Base-by-base conservation (phyloP, 495 filamentous ascomycete species). In the Neurospora sp. region DNA sequence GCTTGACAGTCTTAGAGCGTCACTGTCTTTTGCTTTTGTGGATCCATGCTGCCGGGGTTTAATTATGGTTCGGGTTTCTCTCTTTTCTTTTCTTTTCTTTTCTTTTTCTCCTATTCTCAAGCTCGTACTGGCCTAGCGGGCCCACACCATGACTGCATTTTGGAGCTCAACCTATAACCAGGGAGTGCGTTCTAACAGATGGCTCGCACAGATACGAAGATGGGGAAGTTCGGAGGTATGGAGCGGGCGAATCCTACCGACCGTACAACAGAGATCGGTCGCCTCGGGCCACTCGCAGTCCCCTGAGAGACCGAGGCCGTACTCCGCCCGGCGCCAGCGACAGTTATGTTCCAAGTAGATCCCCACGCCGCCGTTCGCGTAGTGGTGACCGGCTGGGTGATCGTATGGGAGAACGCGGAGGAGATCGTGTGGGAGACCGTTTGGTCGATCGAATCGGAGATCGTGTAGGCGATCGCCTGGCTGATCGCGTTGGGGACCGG, bases 221-320 rank as follows among this genome's bases (percentile, higher is more conserved):
- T 61, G 87, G 87, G 5, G 85, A 88, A 76, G 86, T 88, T 22
- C 82, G 85, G 48, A 82, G 82, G 72, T 86, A 87, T 75, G 87
- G 87, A 38, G 85, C 82, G n/a, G 87, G 87, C 0, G 87, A 89
- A 79, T 86, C 84, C 20, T 89, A 88, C 74, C 77, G 86, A 41
- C 87, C 87, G 5, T 83, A 80, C 70, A 85, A 84, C 72, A 81
- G 85, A 7, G 82, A 83, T 71, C 83, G 84, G 37, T 82, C 83
- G 35, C 83, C 84, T 14, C 82, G 80, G 39, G 76, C 81, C 40
- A 78, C 78, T 44, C 79, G 82, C 71, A 85, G 83, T 73, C 83
- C 84, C 0, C 48, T 78, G 2, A 79, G 83, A 72, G 83, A 83
- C 10, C 75, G 81, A 61, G 79, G 73, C 65, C 78, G 81, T 27